A percentile compares a stretch with the other conserved stretches of the same genome.
These are phyloP conservation scores for Irineochytrium annulatum DNA, from an alignment of 192 early-diverging fungal species.

Conservation along the genomic window DNA sequence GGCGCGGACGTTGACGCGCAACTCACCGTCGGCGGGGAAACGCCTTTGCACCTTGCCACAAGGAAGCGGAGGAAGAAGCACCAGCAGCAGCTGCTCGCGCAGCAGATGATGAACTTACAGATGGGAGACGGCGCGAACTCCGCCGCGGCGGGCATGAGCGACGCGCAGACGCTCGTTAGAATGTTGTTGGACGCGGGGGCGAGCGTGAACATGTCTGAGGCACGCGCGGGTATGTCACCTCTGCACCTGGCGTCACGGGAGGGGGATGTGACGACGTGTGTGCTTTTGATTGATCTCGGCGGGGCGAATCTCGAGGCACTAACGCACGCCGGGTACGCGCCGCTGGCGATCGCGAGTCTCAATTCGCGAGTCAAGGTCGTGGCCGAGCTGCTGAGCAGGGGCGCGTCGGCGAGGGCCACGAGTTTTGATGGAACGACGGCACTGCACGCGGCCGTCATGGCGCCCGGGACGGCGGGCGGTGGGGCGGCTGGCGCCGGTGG, in stretches of 20 bases:
- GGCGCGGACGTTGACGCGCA: constrained; percentile 10
- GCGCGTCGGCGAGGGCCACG: not conserved
- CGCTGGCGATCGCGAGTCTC: not conserved
- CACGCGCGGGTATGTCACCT: not conserved
- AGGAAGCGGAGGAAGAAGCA: not conserved
- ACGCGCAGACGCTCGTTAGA: not conserved
- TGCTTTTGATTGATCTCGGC: not conserved
- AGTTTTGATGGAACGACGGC: not conserved
- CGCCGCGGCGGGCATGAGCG: not conserved
- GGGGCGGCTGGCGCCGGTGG: not conserved
- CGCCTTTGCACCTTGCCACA: constrained; percentile 2
- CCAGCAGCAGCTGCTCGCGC: not conserved
- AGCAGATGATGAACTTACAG: no score
- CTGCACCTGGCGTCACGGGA: constrained; percentile 3
- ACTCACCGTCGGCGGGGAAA: not conserved
- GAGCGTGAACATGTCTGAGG: not conserved
- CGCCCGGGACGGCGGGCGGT: not conserved
- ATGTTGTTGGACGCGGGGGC: constrained; percentile 1
- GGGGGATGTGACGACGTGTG: not conserved
- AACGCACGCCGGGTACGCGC: constrained; percentile 1
- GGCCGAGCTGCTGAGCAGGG: not conserved
- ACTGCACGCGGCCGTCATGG: constrained; percentile 3
- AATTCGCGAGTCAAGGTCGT: constrained; percentile 2
- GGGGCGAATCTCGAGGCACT: constrained; percentile 1
- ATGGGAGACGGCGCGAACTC: no score